Conservation (phyloP, 306 rosid species). For the Trifolium repens region DNA sequence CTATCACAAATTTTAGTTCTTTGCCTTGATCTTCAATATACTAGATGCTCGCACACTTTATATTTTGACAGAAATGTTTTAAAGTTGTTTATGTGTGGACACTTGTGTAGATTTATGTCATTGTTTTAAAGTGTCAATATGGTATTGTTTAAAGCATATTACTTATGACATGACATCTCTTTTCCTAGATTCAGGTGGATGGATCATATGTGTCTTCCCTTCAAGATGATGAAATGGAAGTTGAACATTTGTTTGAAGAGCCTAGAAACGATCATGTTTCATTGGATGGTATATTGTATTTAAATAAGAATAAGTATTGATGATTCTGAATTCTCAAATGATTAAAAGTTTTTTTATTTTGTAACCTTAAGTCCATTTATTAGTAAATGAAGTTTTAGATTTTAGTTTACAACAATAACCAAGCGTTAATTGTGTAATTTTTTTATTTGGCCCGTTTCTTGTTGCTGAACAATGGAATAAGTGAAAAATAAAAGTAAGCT, state of each 20-base stretch:
- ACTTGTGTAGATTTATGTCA: neutral
- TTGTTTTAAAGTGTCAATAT: neutral
- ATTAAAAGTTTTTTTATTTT: conserved; percentile 17
- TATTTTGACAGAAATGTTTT: conserved; percentile 10
- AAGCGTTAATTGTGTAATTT: neutral
- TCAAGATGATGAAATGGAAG: conserved; percentile 61
- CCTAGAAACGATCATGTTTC: conserved; percentile 62
- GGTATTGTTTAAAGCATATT: conserved; percentile 23
- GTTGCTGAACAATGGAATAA: conserved; percentile 37
- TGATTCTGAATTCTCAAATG: conserved; percentile 41
- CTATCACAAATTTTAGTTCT: neutral
- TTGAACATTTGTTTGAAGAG: conserved; percentile 67
- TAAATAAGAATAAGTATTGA: conserved; percentile 53
- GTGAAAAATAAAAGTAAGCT: conserved; percentile 20
- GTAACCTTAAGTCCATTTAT: conserved; percentile 12
- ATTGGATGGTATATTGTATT: conserved; percentile 54
- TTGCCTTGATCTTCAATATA: neutral
- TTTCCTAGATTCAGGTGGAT: conserved; percentile 62
- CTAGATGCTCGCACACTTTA: neutral
- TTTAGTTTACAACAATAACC: neutral
- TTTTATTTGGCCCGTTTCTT: conserved; percentile 8
- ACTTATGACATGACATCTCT: conserved; percentile 30
- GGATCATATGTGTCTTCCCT: conserved; percentile 58
- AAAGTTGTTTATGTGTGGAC: conserved; percentile 1
- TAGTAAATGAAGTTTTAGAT: conserved; percentile 24